A percentile compares a stretch with the other conserved stretches of the same genome.
phyloP scores from a whole-genome alignment of 1,139 yeast species.

The Trichomonascaceae sp. region DNA sequence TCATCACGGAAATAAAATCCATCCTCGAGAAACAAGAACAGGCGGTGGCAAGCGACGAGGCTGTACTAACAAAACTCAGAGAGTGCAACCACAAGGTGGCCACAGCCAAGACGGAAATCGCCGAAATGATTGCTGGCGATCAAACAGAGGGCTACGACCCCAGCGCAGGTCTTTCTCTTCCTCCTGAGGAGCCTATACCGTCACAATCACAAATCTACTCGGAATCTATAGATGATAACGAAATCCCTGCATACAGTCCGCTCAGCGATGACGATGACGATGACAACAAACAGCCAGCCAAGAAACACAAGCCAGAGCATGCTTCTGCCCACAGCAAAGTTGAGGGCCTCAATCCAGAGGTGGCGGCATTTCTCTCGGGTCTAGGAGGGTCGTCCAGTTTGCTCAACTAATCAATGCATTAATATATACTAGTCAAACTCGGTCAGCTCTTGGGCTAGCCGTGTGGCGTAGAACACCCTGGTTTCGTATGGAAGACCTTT shows the following conservation, averaged over 20 bases:
- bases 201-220: no score
- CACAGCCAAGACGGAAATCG: conserved; percentile 35
- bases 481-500: conserved; percentile 17
- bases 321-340: conserved; percentile 6
- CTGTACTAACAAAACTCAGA: conserved; percentile 32
- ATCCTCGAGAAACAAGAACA: conserved; percentile 32
- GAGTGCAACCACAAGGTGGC: conserved; percentile 28
- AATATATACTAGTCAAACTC: background rate
- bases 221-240: no score
- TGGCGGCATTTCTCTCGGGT: conserved; percentile 20
- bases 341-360: conserved; percentile 21
- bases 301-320: conserved; percentile 10
- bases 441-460: conserved; percentile 20
- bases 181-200: no score
- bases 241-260: conserved; percentile 26
- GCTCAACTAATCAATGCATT: background rate
- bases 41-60: conserved; percentile 34
- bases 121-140: conserved; percentile 27
- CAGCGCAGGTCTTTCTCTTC: no score
- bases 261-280: conserved; percentile 25
- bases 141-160: conserved; percentile 1
- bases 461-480: conserved; percentile 17
- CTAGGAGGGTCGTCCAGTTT: conserved; percentile 5
- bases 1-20: conserved; percentile 32
- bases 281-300: conserved; percentile 18